These are phyloP conservation scores for Tillandsia leiboldiana DNA, from an alignment of 176 grass and related monocot species.

Conservation along the genomic window DNA sequence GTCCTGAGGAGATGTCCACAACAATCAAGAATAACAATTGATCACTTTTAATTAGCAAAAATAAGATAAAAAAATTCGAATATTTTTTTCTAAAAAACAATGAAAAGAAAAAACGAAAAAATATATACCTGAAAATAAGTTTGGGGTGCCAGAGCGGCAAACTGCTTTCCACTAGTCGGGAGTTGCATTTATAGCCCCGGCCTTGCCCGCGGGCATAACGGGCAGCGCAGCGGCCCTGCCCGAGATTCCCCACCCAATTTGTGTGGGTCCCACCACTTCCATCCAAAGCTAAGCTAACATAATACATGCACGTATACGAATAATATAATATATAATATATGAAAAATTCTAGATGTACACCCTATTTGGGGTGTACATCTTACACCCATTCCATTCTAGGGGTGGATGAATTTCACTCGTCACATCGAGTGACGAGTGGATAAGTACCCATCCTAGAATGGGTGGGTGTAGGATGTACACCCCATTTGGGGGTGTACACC, in stretches of 20 bases:
- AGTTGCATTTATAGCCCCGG: constrained; percentile 3
- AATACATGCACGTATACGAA: neutral
- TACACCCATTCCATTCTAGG: too few species aligned
- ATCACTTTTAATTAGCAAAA: too few species aligned
- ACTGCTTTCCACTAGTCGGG: neutral
- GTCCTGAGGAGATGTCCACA: too few species aligned
- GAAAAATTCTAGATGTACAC: too few species aligned
- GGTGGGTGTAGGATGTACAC: too few species aligned
- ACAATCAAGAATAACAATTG: too few species aligned
- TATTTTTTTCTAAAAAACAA: neutral
- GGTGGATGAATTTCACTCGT: too few species aligned
- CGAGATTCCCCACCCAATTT: neutral
- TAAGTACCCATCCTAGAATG: too few species aligned
- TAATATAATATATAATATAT: too few species aligned
- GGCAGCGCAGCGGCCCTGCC: neutral
- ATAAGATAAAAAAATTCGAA: neutral
- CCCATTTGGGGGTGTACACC: too few species aligned
- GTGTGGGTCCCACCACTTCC: neutral
- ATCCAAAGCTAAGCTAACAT: neutral
- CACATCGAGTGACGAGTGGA: too few species aligned
- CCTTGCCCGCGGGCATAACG: neutral
- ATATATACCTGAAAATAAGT: neutral
- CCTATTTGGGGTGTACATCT: too few species aligned
- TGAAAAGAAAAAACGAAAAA: neutral
- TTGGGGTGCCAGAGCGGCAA: neutral